Evolutionary conservation across 1,284 basidiomycete genomes (phyloP), one percentile per base, ranked within the genome.

Genomic region (Microbotryum silenes-acaulis): DNA sequence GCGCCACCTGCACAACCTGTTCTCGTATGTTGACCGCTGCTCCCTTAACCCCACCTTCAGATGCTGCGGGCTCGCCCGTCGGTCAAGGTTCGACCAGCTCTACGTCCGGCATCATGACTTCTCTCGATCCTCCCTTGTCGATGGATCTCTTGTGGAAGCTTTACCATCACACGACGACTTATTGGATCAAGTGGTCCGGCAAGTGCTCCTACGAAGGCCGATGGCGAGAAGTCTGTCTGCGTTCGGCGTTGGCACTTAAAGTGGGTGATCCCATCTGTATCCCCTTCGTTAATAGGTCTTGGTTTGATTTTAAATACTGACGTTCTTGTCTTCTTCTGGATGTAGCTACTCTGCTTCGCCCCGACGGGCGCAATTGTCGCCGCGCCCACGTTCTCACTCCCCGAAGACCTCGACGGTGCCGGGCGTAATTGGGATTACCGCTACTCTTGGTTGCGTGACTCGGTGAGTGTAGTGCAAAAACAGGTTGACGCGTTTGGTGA

Each of bases 161-260:
- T 31, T 20, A 52, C 20, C 55, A 85, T 82, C 79, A 83, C n/a
- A 93, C 91, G 6, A 84, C 84, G 66, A 76, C 75, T n/a, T 94
- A 88, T 75, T 96, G 91, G 91, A 83, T 83, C 64, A 76, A 81
- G 29, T 96, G 91, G 91, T 86, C 93, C 69, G 79, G 81, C 20
- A 81, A 82, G 69, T 88, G 86, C 20, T 87, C 85, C 0, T 96
- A 96, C 75, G 81, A 81, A 23, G 92, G 91, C 0, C 83, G 88
- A n/a, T 97, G 91, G 92, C 86, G 92, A 68, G 91, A 97, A 75
- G 84, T 85, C 1, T 89, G 94, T 3, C 83, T 89, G 72, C 83
- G 91, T 31, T 89, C 87, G 60, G 91, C 89, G 0, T 79, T 94
- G n/a, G 88, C 88, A 0, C 78, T 89, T 59, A 88, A 89, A 54